Evolutionary conservation across 108 stramenopile species (phyloP).

Genomic region (Cylindrotheca closterium): DNA sequence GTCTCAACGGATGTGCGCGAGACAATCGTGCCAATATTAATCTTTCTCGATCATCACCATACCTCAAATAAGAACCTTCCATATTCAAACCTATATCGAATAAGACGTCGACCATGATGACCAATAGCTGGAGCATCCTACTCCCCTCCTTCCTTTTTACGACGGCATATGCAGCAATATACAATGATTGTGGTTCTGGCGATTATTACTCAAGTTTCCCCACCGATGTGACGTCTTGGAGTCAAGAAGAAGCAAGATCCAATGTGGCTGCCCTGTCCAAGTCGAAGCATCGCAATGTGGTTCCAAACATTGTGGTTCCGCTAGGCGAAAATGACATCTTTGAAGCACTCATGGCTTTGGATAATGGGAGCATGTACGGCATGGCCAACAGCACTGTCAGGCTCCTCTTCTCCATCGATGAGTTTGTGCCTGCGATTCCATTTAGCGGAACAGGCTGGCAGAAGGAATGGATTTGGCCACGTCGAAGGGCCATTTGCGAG

Average conservation of each 20-base stretch:
- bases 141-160: too few relatives aligned
- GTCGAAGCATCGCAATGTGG: neutral
- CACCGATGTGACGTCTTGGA: neutral
- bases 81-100: too few relatives aligned
- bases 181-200: neutral
- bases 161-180: neutral
- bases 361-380: neutral
- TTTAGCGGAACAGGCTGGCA: constrained; percentile 57
- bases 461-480: constrained; percentile 60
- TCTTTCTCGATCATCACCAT: too few relatives aligned
- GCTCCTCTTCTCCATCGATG: constrained; percentile 28
- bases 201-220: neutral
- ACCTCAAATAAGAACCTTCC: too few relatives aligned
- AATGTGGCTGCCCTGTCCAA: neutral
- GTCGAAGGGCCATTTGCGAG: constrained; percentile 30
- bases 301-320: neutral
- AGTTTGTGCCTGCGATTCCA: constrained; percentile 19
- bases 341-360: neutral
- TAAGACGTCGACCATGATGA: too few relatives aligned
- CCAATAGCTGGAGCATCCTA: too few relatives aligned
- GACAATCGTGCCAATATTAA: too few relatives aligned
- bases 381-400: constrained; percentile 17
- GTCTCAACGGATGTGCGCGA: too few relatives aligned
- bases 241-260: neutral
- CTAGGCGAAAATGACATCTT: neutral